Conservation (phyloP, 306 rosid genomes). For the Mimosa bimucronata region DNA sequence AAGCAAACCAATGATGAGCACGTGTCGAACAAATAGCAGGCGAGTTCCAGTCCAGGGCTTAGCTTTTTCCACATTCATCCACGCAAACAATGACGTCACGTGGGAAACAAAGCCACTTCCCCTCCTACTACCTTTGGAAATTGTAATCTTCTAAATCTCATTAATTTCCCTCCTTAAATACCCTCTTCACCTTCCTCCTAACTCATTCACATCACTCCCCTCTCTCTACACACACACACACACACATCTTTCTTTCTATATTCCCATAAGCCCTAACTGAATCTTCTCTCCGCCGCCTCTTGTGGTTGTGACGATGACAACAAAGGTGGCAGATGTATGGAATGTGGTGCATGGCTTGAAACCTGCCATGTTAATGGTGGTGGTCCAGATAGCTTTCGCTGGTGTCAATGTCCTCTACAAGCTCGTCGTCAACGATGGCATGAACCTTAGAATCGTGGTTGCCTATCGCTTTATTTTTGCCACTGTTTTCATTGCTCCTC, state of each 20-base stretch:
- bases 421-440: slow-evolving; percentile 62
- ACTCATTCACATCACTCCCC: neutral
- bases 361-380: slow-evolving; percentile 53
- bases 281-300: no score
- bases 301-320: neutral
- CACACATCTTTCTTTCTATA: neutral
- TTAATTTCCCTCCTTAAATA: neutral
- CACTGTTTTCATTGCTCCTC: slow-evolving; percentile 60
- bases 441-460: slow-evolving; percentile 51
- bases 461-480: slow-evolving; percentile 76
- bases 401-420: slow-evolving; percentile 66
- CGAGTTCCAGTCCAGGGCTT: neutral
- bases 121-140: neutral
- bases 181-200: neutral
- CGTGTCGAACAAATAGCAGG: neutral
- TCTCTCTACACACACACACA: neutral
- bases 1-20: neutral
- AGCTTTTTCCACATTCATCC: neutral
- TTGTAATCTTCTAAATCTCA: neutral
- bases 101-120: neutral
- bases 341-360: slow-evolving; percentile 39
- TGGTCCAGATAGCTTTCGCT: slow-evolving; percentile 48
- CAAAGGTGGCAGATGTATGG: slow-evolving; percentile 19
- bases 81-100: slow-evolving; percentile 5
- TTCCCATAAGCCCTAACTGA: neutral